Evolutionary conservation across 2,329 filamentous ascomycete species (phyloP).

Genomic region (Dactylellina leptospora): DNA sequence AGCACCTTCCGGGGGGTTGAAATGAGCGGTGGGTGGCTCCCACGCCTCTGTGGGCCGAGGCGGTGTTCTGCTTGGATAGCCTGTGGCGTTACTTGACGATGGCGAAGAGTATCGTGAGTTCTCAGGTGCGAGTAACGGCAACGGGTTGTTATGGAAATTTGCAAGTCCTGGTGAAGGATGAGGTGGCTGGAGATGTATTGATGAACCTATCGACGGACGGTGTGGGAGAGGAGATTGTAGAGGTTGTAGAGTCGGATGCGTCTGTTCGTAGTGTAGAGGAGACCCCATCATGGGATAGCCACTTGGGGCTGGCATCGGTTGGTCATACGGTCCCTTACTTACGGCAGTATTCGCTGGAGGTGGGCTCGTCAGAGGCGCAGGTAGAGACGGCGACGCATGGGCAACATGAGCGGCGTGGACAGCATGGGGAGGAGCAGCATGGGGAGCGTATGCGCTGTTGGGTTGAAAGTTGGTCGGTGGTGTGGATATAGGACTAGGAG

Average conservation of each 20-base stretch:
- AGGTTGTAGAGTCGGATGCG: slow-evolving; percentile 56
- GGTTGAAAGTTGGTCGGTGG: slow-evolving; percentile 55
- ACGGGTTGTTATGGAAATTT: slow-evolving; percentile 62
- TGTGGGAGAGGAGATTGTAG: slow-evolving; percentile 61
- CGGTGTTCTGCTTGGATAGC: slow-evolving; percentile 62
- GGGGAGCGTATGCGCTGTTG: slow-evolving; percentile 25
- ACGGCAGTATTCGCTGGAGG: slow-evolving; percentile 56
- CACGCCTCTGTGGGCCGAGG: slow-evolving; percentile 63
- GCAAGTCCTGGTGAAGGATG: slow-evolving; percentile 66
- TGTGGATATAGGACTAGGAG: slow-evolving; percentile 57
- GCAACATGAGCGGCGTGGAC: no score
- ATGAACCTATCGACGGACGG: slow-evolving; percentile 58
- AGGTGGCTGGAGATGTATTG: slow-evolving; percentile 61
- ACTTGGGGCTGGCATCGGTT: slow-evolving; percentile 57
- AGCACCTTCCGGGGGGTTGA: slow-evolving; percentile 60
- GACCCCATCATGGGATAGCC: slow-evolving; percentile 51
- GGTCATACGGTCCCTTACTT: slow-evolving; percentile 52
- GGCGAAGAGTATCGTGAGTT: slow-evolving; percentile 58
- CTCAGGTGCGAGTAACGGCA: slow-evolving; percentile 59
- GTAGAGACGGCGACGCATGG: slow-evolving; percentile 16
- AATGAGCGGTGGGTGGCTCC: slow-evolving; percentile 62
- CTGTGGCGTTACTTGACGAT: slow-evolving; percentile 64
- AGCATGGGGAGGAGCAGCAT: no score
- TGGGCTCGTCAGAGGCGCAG: slow-evolving; percentile 52
- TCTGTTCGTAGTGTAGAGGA: slow-evolving; percentile 57